Evolutionary conservation across 768 basidiomycete species (phyloP).

Genomic region (Boletus subcaerulescens): DNA sequence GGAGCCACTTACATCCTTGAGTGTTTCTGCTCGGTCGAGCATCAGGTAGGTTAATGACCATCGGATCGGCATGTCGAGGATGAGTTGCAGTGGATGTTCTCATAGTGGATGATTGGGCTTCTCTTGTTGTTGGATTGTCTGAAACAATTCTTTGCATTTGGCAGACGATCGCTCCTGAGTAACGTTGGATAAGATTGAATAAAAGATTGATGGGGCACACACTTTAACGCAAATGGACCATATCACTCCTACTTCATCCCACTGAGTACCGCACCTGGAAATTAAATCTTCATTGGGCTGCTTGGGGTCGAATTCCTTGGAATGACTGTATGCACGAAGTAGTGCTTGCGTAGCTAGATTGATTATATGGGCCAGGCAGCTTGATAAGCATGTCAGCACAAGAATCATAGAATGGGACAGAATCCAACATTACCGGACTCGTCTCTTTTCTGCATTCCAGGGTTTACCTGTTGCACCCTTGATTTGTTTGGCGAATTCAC

Average conservation of each 20-base stretch:
- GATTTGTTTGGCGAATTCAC: neutral
- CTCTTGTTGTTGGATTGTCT: neutral
- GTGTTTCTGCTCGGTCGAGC: neutral
- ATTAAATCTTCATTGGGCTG: neutral
- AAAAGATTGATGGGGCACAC: no score
- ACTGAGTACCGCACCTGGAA: accelerated
- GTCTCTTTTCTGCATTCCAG: neutral
- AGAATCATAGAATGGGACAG: no score
- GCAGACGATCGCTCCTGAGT: neutral
- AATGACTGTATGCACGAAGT: neutral
- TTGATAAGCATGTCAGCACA: neutral
- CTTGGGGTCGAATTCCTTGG: neutral
- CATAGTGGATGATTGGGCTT: neutral
- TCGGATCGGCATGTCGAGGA: neutral
- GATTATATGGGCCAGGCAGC: neutral
- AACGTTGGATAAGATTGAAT: no score
- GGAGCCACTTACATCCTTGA: neutral
- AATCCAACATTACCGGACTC: no score
- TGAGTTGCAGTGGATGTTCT: neutral
- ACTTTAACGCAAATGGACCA: neutral
- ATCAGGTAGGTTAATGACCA: neutral
- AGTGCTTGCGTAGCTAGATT: neutral
- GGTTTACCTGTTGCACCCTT: neutral
- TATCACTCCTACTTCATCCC: neutral
- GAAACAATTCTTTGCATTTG: neutral